phyloP scores from a whole-genome alignment of 2,329 filamentous ascomycete species.

The Exserohilum turcica region DNA sequence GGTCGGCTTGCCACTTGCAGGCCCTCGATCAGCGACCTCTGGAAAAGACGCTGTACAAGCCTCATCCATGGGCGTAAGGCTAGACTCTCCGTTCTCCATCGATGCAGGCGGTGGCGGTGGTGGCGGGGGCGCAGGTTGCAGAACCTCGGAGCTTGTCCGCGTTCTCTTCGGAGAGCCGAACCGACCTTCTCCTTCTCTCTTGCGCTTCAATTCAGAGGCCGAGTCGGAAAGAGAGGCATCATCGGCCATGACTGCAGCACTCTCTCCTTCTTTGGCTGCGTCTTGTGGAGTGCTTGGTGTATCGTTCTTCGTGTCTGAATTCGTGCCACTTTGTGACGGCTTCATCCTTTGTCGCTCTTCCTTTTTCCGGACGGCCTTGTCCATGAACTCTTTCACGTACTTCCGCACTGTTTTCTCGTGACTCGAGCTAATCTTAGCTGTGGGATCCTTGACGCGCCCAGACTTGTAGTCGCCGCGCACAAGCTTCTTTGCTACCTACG shows the following conservation, averaged over 20 bases:
- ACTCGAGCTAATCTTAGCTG: slow-evolving; percentile 70
- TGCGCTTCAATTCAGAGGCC: slow-evolving; percentile 44
- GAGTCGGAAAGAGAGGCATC: slow-evolving; percentile 33
- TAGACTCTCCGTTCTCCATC: slow-evolving; percentile 34
- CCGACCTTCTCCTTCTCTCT: slow-evolving; percentile 42
- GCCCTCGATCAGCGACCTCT: slow-evolving; percentile 24
- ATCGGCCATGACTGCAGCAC: slow-evolving; percentile 23
- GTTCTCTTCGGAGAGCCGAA: slow-evolving; percentile 40
- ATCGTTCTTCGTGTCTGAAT: slow-evolving; percentile 17
- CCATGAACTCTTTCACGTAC: slow-evolving; percentile 83
- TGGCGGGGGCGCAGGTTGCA: slow-evolving; percentile 50
- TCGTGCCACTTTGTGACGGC: slow-evolving; percentile 39
- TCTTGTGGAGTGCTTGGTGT: slow-evolving; percentile 28
- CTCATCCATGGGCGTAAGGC: slow-evolving; percentile 36
- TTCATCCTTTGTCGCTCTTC: slow-evolving; percentile 68
- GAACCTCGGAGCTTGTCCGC: slow-evolving; percentile 40
- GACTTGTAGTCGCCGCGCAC: slow-evolving; percentile 92
- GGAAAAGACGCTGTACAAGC: slow-evolving; percentile 1
- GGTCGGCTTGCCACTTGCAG: slow-evolving; percentile 10
- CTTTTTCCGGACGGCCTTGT: slow-evolving; percentile 76
- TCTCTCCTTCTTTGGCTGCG: slow-evolving; percentile 19
- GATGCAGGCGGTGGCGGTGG: slow-evolving; percentile 46
- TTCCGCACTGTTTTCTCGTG: slow-evolving; percentile 82
- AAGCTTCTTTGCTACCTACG: slow-evolving; percentile 77
- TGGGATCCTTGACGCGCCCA: slow-evolving; percentile 81